phyloP scores from a whole-genome alignment of 805 yeast genomes.

The Teunomyces tritomae region DNA sequence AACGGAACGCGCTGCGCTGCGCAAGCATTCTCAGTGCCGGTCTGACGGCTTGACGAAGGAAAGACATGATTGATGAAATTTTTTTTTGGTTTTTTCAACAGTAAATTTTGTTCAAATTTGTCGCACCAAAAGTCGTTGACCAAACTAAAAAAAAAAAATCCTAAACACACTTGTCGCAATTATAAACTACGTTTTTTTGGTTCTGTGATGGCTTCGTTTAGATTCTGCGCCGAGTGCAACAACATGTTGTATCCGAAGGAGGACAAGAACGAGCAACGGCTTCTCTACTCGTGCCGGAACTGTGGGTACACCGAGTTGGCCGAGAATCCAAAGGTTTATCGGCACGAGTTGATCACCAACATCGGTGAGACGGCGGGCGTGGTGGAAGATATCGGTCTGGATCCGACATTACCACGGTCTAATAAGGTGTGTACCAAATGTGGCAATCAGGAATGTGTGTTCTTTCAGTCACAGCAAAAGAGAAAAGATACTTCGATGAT shows the following conservation, averaged over 20 bases:
- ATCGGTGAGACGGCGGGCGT: constrained; percentile 97
- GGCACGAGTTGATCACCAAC: constrained; percentile 89
- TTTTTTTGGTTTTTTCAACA: neutral
- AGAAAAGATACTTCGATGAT: constrained; percentile 95
- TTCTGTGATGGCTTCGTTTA: constrained; percentile 71
- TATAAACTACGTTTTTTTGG: too few species aligned
- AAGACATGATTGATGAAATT: constrained; percentile 16
- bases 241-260: constrained; percentile 98
- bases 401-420: constrained; percentile 96
- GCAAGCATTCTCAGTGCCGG: constrained; percentile 33
- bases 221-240: constrained; percentile 96
- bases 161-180: neutral
- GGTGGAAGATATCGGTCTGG: constrained; percentile 91
- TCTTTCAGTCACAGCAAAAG: constrained; percentile 94
- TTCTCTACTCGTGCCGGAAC: constrained; percentile 90
- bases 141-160: neutral
- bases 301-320: constrained; percentile 93
- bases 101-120: constrained; percentile 4
- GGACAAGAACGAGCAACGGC: constrained; percentile 73
- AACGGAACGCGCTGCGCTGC: constrained; percentile 36
- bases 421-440: constrained; percentile 93
- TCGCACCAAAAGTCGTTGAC: too few species aligned
- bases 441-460: constrained; percentile 84
- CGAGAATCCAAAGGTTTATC: constrained; percentile 78
- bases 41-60: constrained; percentile 39